Evolutionary conservation across 2,329 filamentous ascomycete species (phyloP), one percentile per base, ranked within the genome.

Genomic region (Neofusicoccum kwambonambiense): DNA sequence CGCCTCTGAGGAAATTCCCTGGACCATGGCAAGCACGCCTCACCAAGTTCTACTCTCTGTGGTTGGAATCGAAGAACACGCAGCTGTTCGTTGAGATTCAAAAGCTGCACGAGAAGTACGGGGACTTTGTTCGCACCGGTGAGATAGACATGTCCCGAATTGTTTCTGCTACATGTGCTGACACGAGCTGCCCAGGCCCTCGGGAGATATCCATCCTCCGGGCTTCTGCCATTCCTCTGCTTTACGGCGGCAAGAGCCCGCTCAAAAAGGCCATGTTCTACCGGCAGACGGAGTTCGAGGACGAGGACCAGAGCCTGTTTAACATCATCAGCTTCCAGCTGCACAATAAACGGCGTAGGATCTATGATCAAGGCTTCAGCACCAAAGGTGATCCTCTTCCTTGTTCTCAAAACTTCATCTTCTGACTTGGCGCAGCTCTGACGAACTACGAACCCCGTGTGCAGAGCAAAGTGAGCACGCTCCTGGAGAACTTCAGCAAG

Each of bases 231-330:
- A 68, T 72, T 4, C 66, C 68, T 17, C 63, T 64, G 15, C 17
- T 64, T 12, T 60, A 58, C 15, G 54, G 52, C 77, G 80, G 50
- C 72, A 72, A 3, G 77, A 79, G 0, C 77, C 79, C 3, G 72
- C 74, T 57, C 68, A 69, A 52, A 3, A 78, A 76, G 65, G 68
- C 69, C 0, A 47, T 69, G 1, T 75, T 71, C 68, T 77, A 77
- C 65, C 19, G 19, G 31, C 60, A n/a, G 58, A 47, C 4, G 34
- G 63, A 50, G 61, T 27, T 47, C 71, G 8, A 70, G 72, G 3
- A 69, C 66, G 3, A 74, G 69, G 6, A 70, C 1, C 19, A 52
- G 15, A 63, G 42, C 39, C 7, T 63, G n/a, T 63, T 63, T 8
- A 73, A 19, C 62, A 71, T 56, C 72, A 73, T 64, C 56, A 69